A percentile compares a stretch with the other conserved stretches of the same genome.
Evolutionary conservation across 2,329 filamentous ascomycete genomes (phyloP).

Genomic region (Sphaceloma murrayae): DNA sequence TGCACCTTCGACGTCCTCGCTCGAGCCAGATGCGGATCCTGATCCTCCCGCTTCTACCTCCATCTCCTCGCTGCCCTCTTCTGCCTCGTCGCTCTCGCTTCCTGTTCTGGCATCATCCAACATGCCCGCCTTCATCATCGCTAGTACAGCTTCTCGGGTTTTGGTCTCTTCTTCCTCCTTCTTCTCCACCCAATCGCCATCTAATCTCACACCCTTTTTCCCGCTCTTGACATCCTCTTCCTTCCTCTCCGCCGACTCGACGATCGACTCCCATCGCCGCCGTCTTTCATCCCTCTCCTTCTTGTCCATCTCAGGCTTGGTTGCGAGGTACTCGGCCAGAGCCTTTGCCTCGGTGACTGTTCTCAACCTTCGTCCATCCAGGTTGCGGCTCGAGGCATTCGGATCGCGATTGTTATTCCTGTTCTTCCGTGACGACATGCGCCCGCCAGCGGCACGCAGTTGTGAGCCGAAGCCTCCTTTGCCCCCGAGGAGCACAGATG

Average conservation of each 20-base stretch:
- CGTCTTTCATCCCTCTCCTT: conserved; percentile 81
- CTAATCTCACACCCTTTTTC: conserved; percentile 52
- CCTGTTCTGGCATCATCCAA: conserved; percentile 43
- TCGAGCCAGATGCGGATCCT: conserved; percentile 24
- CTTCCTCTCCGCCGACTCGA: conserved; percentile 71
- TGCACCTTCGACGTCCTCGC: conserved; percentile 32
- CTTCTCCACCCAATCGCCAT: conserved; percentile 89
- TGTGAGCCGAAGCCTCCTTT: conserved; percentile 98
- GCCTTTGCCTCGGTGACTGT: conserved; percentile 94
- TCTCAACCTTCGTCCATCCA: conserved; percentile 80
- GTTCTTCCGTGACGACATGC: conserved; percentile 95
- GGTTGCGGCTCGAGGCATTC: conserved; percentile 82
- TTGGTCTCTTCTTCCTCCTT: conserved; percentile 84
- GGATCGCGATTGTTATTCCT: conserved; percentile 58
- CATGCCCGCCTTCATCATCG: conserved; percentile 54
- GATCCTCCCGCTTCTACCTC: conserved; percentile 23
- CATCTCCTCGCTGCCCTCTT: conserved; percentile 25
- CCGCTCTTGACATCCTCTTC: conserved; percentile 76
- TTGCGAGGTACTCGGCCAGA: conserved; percentile 84
- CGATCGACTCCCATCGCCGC: conserved; percentile 78
- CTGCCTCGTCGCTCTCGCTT: conserved; percentile 39
- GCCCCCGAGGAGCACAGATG: conserved; percentile 72
- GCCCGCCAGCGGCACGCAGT: conserved; percentile 87
- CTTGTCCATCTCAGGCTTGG: conserved; percentile 95
- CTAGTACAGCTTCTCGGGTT: conserved; percentile 65